Evolutionary conservation across 2,329 filamentous ascomycete genomes (phyloP).

Genomic region (Botrytis sinoallii): DNA sequence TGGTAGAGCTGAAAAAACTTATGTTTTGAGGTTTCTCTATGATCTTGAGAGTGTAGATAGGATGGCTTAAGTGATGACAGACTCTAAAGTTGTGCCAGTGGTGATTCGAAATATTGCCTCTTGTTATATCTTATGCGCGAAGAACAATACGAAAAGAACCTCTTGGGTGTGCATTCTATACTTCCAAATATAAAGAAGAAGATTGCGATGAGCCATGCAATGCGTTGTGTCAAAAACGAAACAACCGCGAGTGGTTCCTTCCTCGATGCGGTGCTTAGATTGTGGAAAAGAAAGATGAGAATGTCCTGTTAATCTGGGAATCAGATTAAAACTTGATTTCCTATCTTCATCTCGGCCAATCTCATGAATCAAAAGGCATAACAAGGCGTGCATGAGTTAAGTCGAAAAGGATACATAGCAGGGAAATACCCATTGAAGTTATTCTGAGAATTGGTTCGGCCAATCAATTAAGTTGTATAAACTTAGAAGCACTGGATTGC

Average conservation of each 20-base stretch:
- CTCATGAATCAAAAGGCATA: not conserved
- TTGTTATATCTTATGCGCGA: not conserved
- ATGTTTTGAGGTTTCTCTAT: not conserved
- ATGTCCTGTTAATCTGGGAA: not conserved
- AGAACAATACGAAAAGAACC: not conserved
- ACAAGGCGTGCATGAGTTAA: not conserved
- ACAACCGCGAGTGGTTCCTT: not conserved
- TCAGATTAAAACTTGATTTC: not conserved
- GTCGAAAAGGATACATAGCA: not conserved
- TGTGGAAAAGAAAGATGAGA: not conserved
- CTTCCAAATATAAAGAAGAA: not conserved
- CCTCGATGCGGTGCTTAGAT: not conserved
- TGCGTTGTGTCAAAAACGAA: not conserved
- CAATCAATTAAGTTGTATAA: not conserved
- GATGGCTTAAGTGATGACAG: not conserved
- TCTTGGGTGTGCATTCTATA: not conserved
- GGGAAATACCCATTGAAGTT: not conserved
- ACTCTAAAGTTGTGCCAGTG: not conserved
- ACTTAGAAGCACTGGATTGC: not conserved
- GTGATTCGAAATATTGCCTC: not conserved
- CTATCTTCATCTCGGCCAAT: accelerated
- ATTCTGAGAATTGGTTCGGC: not conserved
- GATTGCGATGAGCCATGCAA: not conserved
- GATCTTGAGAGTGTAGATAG: not conserved
- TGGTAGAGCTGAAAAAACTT: not conserved